A percentile compares a stretch with the other conserved stretches of the same genome.
Conservation (phyloP, 2,329 filamentous ascomycete genomes). For the Microsporum canis region DNA sequence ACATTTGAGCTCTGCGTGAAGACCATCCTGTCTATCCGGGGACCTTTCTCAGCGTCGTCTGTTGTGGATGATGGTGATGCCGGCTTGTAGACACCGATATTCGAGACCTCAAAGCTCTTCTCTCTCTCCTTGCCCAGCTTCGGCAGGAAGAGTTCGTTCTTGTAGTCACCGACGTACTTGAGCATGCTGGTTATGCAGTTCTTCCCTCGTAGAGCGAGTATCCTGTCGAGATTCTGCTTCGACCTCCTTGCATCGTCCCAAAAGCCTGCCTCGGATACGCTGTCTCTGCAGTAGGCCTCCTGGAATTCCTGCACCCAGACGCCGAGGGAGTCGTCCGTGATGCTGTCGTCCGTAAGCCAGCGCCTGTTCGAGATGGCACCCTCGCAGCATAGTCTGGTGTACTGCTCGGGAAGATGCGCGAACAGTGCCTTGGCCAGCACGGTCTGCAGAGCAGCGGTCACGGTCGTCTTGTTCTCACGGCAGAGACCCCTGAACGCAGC, state of each 20-base stretch:
- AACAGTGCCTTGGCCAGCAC: constrained; percentile 32
- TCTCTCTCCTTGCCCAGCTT: constrained; percentile 31
- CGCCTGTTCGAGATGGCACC: constrained; percentile 31
- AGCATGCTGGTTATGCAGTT: constrained; percentile 30
- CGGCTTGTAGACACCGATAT: constrained; percentile 31
- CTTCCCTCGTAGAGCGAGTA: constrained; percentile 20
- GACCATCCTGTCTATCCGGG: constrained; percentile 29
- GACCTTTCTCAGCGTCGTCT: constrained; percentile 10
- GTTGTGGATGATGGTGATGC: background rate
- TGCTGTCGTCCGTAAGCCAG: constrained; percentile 23
- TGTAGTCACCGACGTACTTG: constrained; percentile 31
- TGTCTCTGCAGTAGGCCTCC: constrained; percentile 13
- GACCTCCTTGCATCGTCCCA: constrained; percentile 27
- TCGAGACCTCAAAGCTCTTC: constrained; percentile 37
- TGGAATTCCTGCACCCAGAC: constrained; percentile 28
- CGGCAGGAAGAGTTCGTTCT: constrained; percentile 25
- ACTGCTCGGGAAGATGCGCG: constrained; percentile 20
- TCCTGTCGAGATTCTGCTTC: constrained; percentile 21
- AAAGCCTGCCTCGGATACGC: constrained; percentile 16
- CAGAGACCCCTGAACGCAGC: background rate
- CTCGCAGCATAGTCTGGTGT: constrained; percentile 22
- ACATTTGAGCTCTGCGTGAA: constrained; percentile 38
- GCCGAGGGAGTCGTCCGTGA: constrained; percentile 29
- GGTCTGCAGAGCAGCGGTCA: constrained; percentile 33
- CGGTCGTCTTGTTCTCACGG: constrained; percentile 29